These are phyloP conservation scores for Plectosphaerella plurivora DNA, from an alignment of 2,329 filamentous ascomycete species.

Conservation along the genomic window DNA sequence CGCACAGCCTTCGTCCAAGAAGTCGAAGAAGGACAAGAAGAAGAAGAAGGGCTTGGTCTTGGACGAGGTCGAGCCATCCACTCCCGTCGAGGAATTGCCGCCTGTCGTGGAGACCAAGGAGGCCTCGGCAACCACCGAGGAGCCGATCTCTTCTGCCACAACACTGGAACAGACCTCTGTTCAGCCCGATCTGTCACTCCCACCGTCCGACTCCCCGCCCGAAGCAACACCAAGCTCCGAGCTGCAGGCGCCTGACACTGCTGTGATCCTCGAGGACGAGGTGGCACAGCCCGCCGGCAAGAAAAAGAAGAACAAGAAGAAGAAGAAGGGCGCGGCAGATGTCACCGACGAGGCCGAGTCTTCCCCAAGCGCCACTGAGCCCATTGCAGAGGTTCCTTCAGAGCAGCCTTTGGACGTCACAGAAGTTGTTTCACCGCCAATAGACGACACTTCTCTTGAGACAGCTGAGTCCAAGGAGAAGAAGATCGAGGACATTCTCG, in stretches of 20 bases:
- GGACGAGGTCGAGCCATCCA: not conserved
- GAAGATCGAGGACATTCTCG: slow-evolving; percentile 14
- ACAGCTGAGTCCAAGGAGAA: slow-evolving; percentile 8
- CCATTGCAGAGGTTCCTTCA: not conserved
- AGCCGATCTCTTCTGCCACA: no score
- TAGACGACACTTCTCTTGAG: not conserved
- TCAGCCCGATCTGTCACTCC: no score
- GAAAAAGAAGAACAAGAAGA: slow-evolving; percentile 16
- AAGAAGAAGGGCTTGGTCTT: slow-evolving; percentile 1
- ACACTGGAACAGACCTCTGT: no score
- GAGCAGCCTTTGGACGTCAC: not conserved
- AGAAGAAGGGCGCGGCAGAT: slow-evolving; percentile 1
- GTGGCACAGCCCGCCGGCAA: slow-evolving; percentile 14
- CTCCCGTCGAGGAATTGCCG: not conserved
- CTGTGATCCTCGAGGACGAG: slow-evolving; percentile 7
- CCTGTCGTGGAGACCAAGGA: not conserved
- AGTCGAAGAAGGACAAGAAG: slow-evolving; percentile 14
- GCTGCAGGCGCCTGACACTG: not conserved
- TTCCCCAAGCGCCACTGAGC: not conserved
- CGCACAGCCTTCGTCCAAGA: slow-evolving; percentile 15
- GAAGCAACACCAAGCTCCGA: not conserved
- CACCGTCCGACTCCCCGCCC: not conserved
- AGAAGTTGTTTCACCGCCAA: not conserved
- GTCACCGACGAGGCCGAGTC: not conserved
- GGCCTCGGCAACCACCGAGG: no score